Conservation (phyloP, 2,329 filamentous ascomycete genomes). For the Thielaviopsis ethacetica region DNA sequence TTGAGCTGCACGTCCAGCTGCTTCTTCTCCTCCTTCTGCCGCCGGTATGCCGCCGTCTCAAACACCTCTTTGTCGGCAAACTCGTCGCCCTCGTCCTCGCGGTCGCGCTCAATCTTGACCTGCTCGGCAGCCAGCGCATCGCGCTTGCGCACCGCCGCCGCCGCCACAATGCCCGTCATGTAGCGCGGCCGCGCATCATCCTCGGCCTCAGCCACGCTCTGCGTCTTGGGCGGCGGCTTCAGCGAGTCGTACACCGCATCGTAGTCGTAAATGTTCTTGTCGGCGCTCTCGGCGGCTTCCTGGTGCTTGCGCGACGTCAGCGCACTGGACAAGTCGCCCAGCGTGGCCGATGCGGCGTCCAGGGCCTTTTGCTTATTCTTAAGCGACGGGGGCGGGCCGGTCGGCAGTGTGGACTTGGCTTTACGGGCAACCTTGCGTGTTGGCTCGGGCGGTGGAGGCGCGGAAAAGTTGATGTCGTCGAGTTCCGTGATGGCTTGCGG, state of each 20-base stretch:
- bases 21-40: conserved; percentile 61
- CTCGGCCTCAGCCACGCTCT: conserved; percentile 35
- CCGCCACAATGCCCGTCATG: conserved; percentile 56
- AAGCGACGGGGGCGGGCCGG: conserved; percentile 8
- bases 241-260: conserved; percentile 68
- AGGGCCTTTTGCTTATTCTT: conserved; percentile 20
- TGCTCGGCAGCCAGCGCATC: conserved; percentile 66
- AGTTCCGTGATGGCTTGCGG: conserved; percentile 45
- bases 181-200: conserved; percentile 56
- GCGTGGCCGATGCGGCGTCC: conserved; percentile 28
- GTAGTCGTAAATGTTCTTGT: conserved; percentile 71
- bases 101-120: conserved; percentile 61
- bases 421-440: conserved; percentile 18
- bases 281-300: conserved; percentile 47
- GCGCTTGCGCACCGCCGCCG: conserved; percentile 60
- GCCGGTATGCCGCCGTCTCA: conserved; percentile 68
- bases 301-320: conserved; percentile 47
- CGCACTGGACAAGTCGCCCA: conserved; percentile 50
- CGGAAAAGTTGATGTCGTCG: conserved; percentile 20
- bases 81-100: conserved; percentile 65
- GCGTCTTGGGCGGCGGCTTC: conserved; percentile 46
- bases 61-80: conserved; percentile 75
- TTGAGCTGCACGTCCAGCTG: conserved; percentile 57
- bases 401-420: neutral
- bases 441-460: conserved; percentile 12